phyloP scores from a whole-genome alignment of 2,329 filamentous ascomycete species.

The Elsinoe arachidis region DNA sequence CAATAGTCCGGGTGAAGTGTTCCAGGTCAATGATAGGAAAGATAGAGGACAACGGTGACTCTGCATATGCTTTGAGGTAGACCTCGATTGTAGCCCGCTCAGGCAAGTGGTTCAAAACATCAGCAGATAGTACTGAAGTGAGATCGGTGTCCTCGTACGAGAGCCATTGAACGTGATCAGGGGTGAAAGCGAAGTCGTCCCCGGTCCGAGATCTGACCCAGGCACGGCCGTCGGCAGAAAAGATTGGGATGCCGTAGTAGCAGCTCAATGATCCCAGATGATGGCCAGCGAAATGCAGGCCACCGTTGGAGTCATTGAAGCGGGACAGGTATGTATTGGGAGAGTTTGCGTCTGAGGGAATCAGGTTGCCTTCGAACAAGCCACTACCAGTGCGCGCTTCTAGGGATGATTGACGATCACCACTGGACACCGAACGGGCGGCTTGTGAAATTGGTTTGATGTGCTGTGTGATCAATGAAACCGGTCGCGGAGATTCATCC shows the following conservation, averaged over 20 bases:
- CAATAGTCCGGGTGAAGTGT: background rate
- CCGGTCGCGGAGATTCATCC: background rate
- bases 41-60: background rate
- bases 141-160: background rate
- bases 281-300: conserved; percentile 2
- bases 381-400: background rate
- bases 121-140: background rate
- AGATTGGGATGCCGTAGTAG: conserved; percentile 4
- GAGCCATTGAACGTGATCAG: background rate
- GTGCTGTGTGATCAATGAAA: background rate
- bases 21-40: background rate
- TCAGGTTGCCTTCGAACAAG: background rate
- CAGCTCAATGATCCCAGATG: conserved; percentile 1
- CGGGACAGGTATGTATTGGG: background rate
- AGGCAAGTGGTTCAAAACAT: background rate
- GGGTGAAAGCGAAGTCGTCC: conserved; percentile 1
- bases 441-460: background rate
- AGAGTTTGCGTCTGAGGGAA: background rate
- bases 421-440: background rate
- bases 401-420: background rate
- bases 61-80: background rate
- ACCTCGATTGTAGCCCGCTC: background rate
- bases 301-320: background rate
- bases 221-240: background rate
- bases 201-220: background rate